Evolutionary conservation across 495 filamentous ascomycete genomes (phyloP), one percentile per base, ranked within the genome.

Genomic region (Glonium stellatum): DNA sequence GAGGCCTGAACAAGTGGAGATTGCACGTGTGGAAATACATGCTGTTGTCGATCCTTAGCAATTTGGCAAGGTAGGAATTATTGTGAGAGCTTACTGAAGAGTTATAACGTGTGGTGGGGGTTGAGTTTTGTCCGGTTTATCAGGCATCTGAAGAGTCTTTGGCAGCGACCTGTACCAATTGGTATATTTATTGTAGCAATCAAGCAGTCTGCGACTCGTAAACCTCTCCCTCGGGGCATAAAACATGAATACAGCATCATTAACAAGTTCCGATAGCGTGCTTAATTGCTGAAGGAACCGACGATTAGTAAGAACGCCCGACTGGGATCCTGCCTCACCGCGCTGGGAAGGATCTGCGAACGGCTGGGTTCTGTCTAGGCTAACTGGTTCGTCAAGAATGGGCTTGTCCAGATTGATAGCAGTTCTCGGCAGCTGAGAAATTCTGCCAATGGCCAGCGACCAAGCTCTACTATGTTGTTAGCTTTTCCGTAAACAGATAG

Each of bases 21-120:
- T 86, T 78, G 25, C 81, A 78, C 51, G 80, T 82, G 60, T 86
- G 81, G 57, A 85, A 86, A 58, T 85, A 82, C 77, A 86, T 85
- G 67, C 84, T 86, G 54, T 35, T 39, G 44, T 21, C 34, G 22
- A 54, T 58, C 44, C 55, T 70, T 36, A 62, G 50, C n/a, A 59
- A 44, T 50, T 41, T 55, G 46, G 8, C 47, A 23, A 31, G 10
- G n/a, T 12, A 37, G 6, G 25, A 52, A 18, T n/a, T 41, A 50
- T 19, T 44, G 59, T 6, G 23, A 39, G 42, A 44, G 77, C 84
- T 78, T 71, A 87, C 85, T 87, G 76, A 48, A 79, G 83, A 18
- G 80, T 79, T 54, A 85, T 81, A 58, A 86, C 71, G 57, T 85
- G 78, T 12, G 82, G 79, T 13, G 82, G 82, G 82, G 65, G 80